Conservation (phyloP, 805 yeast genomes). For the Cyberlindnera mycetangii region DNA sequence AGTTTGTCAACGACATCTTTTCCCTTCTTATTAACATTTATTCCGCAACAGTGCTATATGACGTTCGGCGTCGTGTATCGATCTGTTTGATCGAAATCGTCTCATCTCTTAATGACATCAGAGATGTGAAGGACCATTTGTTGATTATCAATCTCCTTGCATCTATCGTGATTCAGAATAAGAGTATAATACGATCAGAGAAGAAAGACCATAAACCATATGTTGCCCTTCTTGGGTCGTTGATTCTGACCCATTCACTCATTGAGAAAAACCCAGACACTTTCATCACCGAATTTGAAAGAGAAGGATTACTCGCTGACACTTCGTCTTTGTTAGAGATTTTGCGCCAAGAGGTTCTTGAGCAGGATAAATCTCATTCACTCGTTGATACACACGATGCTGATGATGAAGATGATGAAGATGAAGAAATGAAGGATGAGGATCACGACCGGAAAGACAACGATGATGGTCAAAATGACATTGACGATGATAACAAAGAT, state of each 20-base stretch:
- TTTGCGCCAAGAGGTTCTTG: constrained; percentile 20
- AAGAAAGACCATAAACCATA: constrained; percentile 27
- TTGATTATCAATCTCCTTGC: constrained; percentile 50
- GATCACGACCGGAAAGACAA: constrained; percentile 12
- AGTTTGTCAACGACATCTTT: constrained; percentile 46
- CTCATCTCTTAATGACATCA: constrained; percentile 36
- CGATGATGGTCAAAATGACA: not conserved
- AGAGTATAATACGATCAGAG: constrained; percentile 28
- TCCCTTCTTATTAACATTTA: constrained; percentile 59
- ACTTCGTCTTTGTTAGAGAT: constrained; percentile 34
- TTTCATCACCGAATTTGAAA: constrained; percentile 50
- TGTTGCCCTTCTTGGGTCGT: constrained; percentile 47
- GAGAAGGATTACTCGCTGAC: constrained; percentile 71
- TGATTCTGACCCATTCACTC: constrained; percentile 45
- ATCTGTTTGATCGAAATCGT: constrained; percentile 52
- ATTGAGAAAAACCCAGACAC: constrained; percentile 41
- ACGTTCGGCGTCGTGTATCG: constrained; percentile 55
- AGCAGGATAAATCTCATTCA: not conserved
- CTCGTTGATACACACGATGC: constrained; percentile 15
- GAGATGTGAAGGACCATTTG: constrained; percentile 31
- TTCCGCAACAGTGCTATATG: constrained; percentile 68
- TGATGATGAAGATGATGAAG: constrained; percentile 21
- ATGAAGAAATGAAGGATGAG: constrained; percentile 21
- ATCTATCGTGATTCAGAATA: constrained; percentile 58
- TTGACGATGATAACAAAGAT: not conserved